phyloP scores from a whole-genome alignment of 176 grass and related monocot genomes.

The Lolium multiflorum region DNA sequence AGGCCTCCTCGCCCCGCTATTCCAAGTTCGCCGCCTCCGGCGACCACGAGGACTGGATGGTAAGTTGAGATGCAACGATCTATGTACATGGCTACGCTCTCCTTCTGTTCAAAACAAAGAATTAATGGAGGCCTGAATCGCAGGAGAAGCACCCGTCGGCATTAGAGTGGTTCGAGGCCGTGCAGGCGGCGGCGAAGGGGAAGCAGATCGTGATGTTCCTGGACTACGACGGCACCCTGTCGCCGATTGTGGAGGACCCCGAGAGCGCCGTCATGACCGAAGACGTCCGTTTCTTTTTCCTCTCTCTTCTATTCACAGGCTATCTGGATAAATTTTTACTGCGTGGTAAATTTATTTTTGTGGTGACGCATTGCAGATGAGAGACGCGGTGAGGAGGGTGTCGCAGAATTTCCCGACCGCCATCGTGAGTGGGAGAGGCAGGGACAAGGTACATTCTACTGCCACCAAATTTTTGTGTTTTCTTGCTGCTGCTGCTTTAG shows the following conservation, averaged over 20 bases:
- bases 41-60: slow-evolving; percentile 58
- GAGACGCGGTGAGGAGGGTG: slow-evolving; percentile 66
- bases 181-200: slow-evolving; percentile 54
- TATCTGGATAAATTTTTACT: not conserved
- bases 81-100: not conserved
- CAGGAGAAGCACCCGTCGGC: slow-evolving; percentile 85
- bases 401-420: slow-evolving; percentile 87
- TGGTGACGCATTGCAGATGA: slow-evolving; percentile 59
- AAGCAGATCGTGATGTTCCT: slow-evolving; percentile 90
- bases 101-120: not conserved
- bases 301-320: not conserved
- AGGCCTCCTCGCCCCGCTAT: slow-evolving; percentile 67
- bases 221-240: slow-evolving; percentile 95
- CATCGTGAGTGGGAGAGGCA: slow-evolving; percentile 87
- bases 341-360: not conserved
- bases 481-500: not conserved
- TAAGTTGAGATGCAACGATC: not conserved
- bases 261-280: no score
- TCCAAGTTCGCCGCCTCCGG: slow-evolving; percentile 29
- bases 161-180: slow-evolving; percentile 60
- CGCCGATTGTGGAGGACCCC: slow-evolving; percentile 68
- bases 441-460: slow-evolving; percentile 78
- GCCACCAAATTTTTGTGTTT: not conserved
- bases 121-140: not conserved
- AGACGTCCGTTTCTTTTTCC: no score